Evolutionary conservation across 2,329 filamentous ascomycete genomes (phyloP), one percentile per base, ranked within the genome.

Genomic region (Ascocoryne sarcoides): DNA sequence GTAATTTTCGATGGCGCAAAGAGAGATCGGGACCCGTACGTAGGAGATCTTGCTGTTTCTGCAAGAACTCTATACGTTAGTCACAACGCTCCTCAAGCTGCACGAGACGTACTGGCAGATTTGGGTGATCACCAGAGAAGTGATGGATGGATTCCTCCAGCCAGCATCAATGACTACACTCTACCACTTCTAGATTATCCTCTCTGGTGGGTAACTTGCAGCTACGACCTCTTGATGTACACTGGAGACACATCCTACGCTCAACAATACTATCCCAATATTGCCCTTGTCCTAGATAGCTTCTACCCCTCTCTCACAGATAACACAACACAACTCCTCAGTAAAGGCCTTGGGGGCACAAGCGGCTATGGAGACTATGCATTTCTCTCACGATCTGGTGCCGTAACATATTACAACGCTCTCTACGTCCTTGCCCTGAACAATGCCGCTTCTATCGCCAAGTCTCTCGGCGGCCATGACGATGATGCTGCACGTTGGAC

Each of bases 81-180:
- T 4, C 70, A 71, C 39, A 49, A 67, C 47, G 55, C 62, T 23
- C 47, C 61, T 1, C 56, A 62, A 10, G 63, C 68, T 0, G 59
- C 63, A 5, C 49, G 60, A 2, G 71, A 73, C 44, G 66, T 73
- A 4, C 55, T 74, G 20, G 68, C 65, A 7, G 70, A 74, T 49
- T 51, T 74, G 23, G 68, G 64, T 0, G 54, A 60, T 30, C 69
- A 73, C 47, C 70, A 74, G 51, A 55, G 68, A 15, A 55, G 40
- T 2, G 70, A 73, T 47, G 70, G 70, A 3, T 74, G 69, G 69
- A 70, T 74, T 34, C 70, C 70, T 4, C 70, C 70, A 10, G 60
- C 70, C 5, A 71, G 67, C 55, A 74, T 73, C 14, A 64, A 60
- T 17, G 58, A 64, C 36, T 74, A 74, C 46, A 64, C 61, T 0